Evolutionary conservation across 768 basidiomycete species (phyloP).

Genomic region (Tephrocybe rancida): DNA sequence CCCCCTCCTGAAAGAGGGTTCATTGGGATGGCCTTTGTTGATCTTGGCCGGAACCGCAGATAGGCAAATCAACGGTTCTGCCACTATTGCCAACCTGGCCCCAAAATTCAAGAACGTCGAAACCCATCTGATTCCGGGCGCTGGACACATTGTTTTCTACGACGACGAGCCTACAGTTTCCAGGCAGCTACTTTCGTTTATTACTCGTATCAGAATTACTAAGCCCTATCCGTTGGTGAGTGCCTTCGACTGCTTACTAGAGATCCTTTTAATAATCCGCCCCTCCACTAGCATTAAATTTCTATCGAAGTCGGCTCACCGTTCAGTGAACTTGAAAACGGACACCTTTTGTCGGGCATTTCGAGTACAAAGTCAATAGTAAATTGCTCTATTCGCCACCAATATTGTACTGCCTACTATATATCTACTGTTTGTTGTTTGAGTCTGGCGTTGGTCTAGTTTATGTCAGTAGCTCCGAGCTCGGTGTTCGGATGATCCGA

Average conservation of each 20-base stretch:
- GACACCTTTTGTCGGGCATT: too few species aligned
- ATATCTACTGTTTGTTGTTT: too few species aligned
- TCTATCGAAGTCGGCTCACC: too few species aligned
- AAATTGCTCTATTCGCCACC: too few species aligned
- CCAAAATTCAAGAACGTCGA: constrained; percentile 35
- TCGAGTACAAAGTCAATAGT: too few species aligned
- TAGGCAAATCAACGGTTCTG: constrained; percentile 25
- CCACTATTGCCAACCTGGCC: constrained; percentile 25
- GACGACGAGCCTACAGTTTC: neutral
- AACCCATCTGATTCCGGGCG: constrained; percentile 25
- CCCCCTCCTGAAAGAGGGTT: constrained; percentile 26
- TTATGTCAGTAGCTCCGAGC: too few species aligned
- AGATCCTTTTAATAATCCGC: too few species aligned
- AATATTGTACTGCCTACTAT: too few species aligned
- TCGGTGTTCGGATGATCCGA: too few species aligned
- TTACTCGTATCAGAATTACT: neutral
- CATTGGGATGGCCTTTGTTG: constrained; percentile 28
- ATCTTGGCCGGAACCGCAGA: constrained; percentile 27
- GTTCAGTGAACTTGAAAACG: too few species aligned
- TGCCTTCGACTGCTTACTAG: neutral
- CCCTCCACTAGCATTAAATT: too few species aligned
- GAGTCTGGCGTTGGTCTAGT: too few species aligned
- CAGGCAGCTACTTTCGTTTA: neutral
- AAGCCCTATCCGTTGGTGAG: neutral
- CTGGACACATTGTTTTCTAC: constrained; percentile 25